These are phyloP conservation scores for Cavenderia fasciculata DNA, from an alignment of 78 protist species.

Conservation along the genomic window DNA sequence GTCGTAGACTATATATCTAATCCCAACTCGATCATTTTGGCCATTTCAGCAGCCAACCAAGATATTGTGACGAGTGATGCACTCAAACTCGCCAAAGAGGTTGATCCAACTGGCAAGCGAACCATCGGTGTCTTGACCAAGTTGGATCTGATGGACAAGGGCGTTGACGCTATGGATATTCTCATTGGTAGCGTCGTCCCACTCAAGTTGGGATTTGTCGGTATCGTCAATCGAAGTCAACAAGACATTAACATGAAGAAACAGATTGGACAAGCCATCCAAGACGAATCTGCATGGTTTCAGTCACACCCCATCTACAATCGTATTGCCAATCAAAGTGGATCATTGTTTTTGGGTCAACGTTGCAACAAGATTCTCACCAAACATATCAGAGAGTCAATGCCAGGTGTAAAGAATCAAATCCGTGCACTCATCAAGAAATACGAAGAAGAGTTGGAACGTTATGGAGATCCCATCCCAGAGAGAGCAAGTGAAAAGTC, in stretches of 20 bases:
- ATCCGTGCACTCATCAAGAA: conserved; percentile 56
- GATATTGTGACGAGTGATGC: conserved; percentile 97
- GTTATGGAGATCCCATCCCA: conserved; percentile 75
- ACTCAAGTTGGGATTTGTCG: conserved; percentile 88
- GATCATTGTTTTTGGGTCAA: conserved; percentile 80
- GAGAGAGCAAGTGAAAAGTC: conserved; percentile 8
- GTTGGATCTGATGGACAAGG: conserved; percentile 90
- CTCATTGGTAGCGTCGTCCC: conserved; percentile 83
- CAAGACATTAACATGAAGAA: conserved; percentile 68
- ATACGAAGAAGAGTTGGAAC: conserved; percentile 65
- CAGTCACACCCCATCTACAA: conserved; percentile 83
- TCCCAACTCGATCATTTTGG: conserved; percentile 94
- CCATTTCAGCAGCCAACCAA: conserved; percentile 96
- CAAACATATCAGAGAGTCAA: conserved; percentile 69
- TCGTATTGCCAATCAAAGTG: conserved; percentile 68
- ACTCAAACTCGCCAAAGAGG: conserved; percentile 87
- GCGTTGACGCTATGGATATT: conserved; percentile 95
- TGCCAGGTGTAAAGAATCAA: conserved; percentile 80
- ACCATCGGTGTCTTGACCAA: conserved; percentile 98
- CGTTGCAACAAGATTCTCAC: conserved; percentile 80
- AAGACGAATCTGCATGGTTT: conserved; percentile 86
- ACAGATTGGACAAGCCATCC: conserved; percentile 48
- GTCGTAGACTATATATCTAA: conserved; percentile 79
- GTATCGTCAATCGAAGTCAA: conserved; percentile 94
- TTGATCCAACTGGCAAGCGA: conserved; percentile 93